These are phyloP conservation scores for Tricholoma hemisulphureum DNA, from an alignment of 768 basidiomycete genomes.

Conservation along the genomic window DNA sequence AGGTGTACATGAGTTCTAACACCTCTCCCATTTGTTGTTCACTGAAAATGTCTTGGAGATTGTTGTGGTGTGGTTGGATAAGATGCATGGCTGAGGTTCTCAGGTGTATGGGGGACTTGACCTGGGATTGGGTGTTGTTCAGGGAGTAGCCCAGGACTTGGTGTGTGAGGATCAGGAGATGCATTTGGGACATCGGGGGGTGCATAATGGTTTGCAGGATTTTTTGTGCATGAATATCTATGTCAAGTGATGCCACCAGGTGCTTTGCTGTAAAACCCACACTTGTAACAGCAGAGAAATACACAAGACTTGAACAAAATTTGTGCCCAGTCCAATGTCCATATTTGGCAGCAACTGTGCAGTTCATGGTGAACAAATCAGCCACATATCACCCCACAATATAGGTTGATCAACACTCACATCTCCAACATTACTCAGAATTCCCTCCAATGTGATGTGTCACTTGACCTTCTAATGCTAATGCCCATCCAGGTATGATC, in stretches of 20 bases:
- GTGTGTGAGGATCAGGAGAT: no score
- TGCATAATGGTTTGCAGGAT: background rate
- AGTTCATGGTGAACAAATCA: no score
- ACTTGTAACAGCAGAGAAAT: background rate
- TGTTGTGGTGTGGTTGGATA: background rate
- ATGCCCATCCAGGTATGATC: background rate
- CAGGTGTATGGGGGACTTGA: background rate
- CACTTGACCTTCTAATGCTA: background rate
- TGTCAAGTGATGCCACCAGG: background rate
- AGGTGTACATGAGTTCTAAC: background rate
- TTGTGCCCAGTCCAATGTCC: background rate
- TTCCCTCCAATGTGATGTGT: background rate
- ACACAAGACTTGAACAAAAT: background rate
- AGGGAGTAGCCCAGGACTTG: no score
- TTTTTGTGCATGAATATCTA: background rate
- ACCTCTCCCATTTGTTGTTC: background rate
- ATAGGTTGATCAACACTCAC: background rate
- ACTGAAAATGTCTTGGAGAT: background rate
- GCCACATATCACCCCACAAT: background rate
- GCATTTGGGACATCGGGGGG: no score
- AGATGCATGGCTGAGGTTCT: background rate
- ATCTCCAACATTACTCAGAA: background rate
- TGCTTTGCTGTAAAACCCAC: background rate
- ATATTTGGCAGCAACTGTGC: background rate
- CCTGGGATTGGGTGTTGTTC: no score